These are phyloP conservation scores for Arthrobotrys megalospora DNA, from an alignment of 2,329 filamentous ascomycete genomes.

Conservation along the genomic window DNA sequence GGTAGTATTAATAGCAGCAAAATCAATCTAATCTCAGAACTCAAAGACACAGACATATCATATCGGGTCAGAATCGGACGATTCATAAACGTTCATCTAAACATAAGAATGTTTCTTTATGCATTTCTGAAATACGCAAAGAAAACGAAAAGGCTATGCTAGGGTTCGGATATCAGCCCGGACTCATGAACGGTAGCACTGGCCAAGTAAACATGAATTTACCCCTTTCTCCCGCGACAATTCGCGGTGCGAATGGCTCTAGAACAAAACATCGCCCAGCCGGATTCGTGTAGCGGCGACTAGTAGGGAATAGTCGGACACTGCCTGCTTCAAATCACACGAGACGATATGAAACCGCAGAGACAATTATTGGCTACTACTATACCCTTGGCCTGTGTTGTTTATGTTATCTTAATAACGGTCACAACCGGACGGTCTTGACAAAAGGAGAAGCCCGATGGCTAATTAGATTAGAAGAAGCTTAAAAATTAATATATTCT, in stretches of 20 bases:
- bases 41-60: slow-evolving; percentile 2
- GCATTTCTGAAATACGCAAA: slow-evolving; percentile 20
- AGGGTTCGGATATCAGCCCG: slow-evolving; percentile 40
- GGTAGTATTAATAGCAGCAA: slow-evolving; percentile 17
- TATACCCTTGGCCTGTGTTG: slow-evolving; percentile 5
- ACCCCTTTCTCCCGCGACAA: slow-evolving; percentile 23
- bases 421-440: not conserved
- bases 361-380: slow-evolving; percentile 19
- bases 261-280: slow-evolving; percentile 4
- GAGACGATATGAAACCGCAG: slow-evolving; percentile 57
- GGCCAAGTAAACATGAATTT: slow-evolving; percentile 14
- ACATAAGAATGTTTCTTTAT: slow-evolving; percentile 38
- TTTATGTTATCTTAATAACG: not conserved
- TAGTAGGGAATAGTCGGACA: slow-evolving; percentile 19
- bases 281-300: slow-evolving; percentile 1
- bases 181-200: not conserved
- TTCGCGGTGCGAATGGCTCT: slow-evolving; percentile 20
- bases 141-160: not conserved
- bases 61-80: slow-evolving; percentile 22
- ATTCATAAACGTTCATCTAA: slow-evolving; percentile 33
- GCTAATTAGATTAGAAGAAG: slow-evolving; percentile 19
- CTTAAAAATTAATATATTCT: slow-evolving; percentile 29
- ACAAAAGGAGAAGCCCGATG: slow-evolving; percentile 40
- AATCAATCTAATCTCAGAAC: slow-evolving; percentile 13
- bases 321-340: slow-evolving; percentile 33